Conservation (phyloP, 306 rosid species). For the Begonia masoniana region DNA sequence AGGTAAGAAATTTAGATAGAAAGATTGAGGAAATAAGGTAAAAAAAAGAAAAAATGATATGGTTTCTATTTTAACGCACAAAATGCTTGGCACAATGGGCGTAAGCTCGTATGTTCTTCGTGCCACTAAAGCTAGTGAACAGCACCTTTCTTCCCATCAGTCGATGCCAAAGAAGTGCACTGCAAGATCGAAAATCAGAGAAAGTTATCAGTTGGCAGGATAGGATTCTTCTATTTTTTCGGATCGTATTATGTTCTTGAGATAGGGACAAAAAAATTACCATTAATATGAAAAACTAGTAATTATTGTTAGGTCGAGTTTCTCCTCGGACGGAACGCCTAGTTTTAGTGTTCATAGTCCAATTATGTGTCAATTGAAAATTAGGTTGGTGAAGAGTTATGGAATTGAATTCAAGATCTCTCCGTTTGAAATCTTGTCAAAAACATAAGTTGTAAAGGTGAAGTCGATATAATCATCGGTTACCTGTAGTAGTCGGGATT, state of each 20-base stretch:
- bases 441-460: neutral
- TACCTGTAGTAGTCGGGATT: constrained; percentile 82
- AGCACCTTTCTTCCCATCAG: constrained; percentile 75
- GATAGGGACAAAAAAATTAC: too few species aligned
- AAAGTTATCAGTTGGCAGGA: neutral
- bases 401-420: neutral
- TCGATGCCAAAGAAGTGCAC: constrained; percentile 89
- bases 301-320: too few species aligned
- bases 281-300: too few species aligned
- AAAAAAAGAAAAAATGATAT: neutral
- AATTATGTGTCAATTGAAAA: neutral
- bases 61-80: constrained; percentile 25
- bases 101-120: constrained; percentile 59
- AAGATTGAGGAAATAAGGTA: neutral
- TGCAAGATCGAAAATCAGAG: constrained; percentile 10
- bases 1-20: constrained; percentile 1
- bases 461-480: neutral
- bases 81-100: constrained; percentile 82
- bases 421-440: neutral
- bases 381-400: neutral
- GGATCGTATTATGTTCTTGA: neutral
- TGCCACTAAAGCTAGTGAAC: constrained; percentile 46
- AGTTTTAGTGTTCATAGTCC: neutral
- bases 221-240: neutral
- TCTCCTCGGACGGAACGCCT: neutral